phyloP scores from a whole-genome alignment of 2,329 filamentous ascomycete genomes.

The Lachnellula occidentalis region DNA sequence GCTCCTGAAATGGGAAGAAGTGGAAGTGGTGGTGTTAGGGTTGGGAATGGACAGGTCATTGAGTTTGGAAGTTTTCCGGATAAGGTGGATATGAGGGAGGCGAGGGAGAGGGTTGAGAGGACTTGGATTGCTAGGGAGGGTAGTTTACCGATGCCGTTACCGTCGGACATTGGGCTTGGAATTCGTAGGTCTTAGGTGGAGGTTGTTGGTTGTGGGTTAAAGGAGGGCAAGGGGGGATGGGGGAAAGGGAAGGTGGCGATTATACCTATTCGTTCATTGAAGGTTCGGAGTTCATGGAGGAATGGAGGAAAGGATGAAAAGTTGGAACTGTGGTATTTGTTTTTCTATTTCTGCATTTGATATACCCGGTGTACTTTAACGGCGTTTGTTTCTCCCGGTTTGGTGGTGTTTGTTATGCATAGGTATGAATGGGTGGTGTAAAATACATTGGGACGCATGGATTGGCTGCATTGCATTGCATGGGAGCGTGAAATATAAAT shows the following conservation, averaged over 20 bases:
- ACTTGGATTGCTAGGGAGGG: slow-evolving; percentile 11
- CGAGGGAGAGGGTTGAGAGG: slow-evolving; percentile 15
- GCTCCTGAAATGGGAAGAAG: slow-evolving; percentile 5
- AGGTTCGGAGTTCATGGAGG: no score
- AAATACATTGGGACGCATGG: background rate
- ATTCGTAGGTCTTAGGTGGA: background rate
- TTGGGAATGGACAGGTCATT: slow-evolving; percentile 16
- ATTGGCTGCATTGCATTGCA: background rate
- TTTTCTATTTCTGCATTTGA: background rate
- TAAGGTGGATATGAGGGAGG: slow-evolving; percentile 12
- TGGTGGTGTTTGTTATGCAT: background rate
- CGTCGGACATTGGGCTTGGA: background rate
- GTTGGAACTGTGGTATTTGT: background rate
- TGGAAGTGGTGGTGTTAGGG: slow-evolving; percentile 13
- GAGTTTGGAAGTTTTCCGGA: slow-evolving; percentile 26
- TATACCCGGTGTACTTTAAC: background rate
- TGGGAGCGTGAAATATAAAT: background rate
- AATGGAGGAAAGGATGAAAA: background rate
- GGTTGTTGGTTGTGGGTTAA: background rate
- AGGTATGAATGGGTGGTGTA: background rate
- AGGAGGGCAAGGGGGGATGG: background rate
- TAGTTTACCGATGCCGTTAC: background rate
- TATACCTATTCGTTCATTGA: no score
- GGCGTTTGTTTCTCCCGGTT: no score
- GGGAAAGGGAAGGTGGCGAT: background rate